Conservation (phyloP, 257 asterid genomes). For the Fraxinus quadrangulata region DNA sequence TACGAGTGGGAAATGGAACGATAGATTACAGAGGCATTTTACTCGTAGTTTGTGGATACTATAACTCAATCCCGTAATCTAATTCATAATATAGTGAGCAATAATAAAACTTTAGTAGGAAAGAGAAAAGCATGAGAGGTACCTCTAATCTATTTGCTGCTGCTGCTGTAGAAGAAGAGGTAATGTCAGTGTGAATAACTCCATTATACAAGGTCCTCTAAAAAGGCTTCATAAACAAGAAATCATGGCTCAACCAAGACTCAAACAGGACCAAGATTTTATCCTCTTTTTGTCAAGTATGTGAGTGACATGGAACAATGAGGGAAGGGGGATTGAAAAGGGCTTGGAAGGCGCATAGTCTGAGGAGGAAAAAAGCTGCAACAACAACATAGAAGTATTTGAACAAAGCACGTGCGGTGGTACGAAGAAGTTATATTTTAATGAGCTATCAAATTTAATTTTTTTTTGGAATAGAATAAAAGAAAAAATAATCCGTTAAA, state of each 20-base stretch:
- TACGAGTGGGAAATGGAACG: background rate
- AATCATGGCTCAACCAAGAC: background rate
- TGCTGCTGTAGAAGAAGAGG: background rate
- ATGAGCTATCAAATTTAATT: too few relatives aligned
- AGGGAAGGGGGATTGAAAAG: background rate
- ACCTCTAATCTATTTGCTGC: background rate
- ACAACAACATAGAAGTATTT: background rate
- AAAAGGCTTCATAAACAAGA: background rate
- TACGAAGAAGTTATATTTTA: too few relatives aligned
- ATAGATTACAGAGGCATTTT: background rate
- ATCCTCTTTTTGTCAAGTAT: background rate
- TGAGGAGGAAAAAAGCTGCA: background rate
- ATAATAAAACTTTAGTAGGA: background rate
- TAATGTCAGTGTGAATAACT: background rate
- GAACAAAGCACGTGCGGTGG: background rate
- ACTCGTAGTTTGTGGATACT: background rate
- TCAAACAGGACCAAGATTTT: background rate
- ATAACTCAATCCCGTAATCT: background rate
- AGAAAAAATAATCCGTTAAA: too few relatives aligned
- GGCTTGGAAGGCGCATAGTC: background rate
- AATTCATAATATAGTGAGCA: background rate
- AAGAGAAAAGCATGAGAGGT: background rate
- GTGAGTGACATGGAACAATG: background rate
- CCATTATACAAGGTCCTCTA: background rate
- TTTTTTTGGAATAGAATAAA: too few relatives aligned